Conservation (phyloP, 1,139 yeast genomes). For the Magnusiomyces tetraspermus region DNA sequence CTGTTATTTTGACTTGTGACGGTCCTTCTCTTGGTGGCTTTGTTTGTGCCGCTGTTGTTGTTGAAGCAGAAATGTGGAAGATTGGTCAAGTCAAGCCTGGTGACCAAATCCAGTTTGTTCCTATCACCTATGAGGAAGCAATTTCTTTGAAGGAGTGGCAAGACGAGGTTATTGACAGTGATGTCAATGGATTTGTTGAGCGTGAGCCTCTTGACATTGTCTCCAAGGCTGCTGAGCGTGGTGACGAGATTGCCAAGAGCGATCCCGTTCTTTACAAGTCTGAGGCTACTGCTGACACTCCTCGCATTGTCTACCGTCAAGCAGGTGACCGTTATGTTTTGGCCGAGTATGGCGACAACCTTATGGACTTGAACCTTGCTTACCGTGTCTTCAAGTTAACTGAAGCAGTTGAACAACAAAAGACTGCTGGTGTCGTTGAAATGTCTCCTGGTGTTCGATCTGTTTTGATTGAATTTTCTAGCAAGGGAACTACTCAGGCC, state of each 20-base stretch:
- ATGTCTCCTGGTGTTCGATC: constrained; percentile 98
- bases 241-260: constrained; percentile 11
- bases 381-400: constrained; percentile 80
- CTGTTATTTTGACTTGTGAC: constrained; percentile 91
- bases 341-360: constrained; percentile 86
- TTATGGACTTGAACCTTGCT: constrained; percentile 72
- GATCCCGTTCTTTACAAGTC: constrained; percentile 47
- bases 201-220: constrained; percentile 13
- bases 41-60: constrained; percentile 92
- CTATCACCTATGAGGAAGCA: constrained; percentile 63
- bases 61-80: constrained; percentile 96
- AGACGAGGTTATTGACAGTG: constrained; percentile 34
- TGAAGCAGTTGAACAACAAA: constrained; percentile 48
- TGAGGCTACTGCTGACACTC: constrained; percentile 42
- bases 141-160: constrained; percentile 51
- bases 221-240: constrained; percentile 4
- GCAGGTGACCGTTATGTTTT: constrained; percentile 93
- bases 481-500: constrained; percentile 45
- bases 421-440: constrained; percentile 71
- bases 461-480: constrained; percentile 75
- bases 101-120: constrained; percentile 69
- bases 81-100: constrained; percentile 97
- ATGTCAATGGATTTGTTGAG: constrained; percentile 10
- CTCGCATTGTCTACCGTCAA: constrained; percentile 78
- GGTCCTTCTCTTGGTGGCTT: constrained; percentile 98